A percentile compares a stretch with the other conserved stretches of the same genome.
These are phyloP conservation scores for Taiozyma sp. DNA, from an alignment of 1,139 yeast genomes.

Conservation along the genomic window DNA sequence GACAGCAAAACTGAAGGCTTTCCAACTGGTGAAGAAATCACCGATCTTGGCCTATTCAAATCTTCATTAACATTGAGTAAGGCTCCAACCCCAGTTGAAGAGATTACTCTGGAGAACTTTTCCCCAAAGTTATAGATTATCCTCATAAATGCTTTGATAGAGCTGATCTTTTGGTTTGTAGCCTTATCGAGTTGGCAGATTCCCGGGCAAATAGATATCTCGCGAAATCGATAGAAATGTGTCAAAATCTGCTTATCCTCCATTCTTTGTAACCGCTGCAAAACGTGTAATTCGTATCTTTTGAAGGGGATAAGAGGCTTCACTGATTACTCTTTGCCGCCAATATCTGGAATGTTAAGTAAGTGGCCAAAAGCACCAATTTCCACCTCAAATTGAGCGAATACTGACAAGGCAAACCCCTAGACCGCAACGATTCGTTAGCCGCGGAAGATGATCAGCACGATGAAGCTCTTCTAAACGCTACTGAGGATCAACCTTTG, in stretches of 20 bases:
- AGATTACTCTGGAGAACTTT: conserved; percentile 8
- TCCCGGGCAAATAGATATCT: not conserved
- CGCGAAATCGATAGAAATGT: not conserved
- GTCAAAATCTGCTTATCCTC: not conserved
- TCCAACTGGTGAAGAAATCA: conserved; percentile 34
- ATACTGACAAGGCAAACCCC: not conserved
- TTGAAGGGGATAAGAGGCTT: too few relatives aligned
- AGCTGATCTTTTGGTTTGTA: not conserved
- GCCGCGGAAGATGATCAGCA: not conserved
- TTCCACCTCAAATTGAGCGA: not conserved
- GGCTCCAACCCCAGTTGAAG: conserved; percentile 37
- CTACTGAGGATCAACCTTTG: not conserved
- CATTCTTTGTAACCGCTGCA: not conserved
- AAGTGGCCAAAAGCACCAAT: not conserved
- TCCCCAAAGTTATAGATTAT: conserved; percentile 14
- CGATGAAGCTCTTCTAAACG: not conserved
- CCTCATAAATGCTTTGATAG: not conserved
- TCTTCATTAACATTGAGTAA: conserved; percentile 37
- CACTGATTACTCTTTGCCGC: not conserved
- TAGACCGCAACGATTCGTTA: not conserved
- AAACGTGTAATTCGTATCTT: not conserved
- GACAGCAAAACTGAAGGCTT: conserved; percentile 23
- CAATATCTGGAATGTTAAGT: not conserved
- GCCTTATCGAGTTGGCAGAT: not conserved
- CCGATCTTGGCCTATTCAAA: conserved; percentile 39